These are phyloP conservation scores for Sporothrix schenckii DNA, from an alignment of 2,329 filamentous ascomycete genomes.

Conservation along the genomic window DNA sequence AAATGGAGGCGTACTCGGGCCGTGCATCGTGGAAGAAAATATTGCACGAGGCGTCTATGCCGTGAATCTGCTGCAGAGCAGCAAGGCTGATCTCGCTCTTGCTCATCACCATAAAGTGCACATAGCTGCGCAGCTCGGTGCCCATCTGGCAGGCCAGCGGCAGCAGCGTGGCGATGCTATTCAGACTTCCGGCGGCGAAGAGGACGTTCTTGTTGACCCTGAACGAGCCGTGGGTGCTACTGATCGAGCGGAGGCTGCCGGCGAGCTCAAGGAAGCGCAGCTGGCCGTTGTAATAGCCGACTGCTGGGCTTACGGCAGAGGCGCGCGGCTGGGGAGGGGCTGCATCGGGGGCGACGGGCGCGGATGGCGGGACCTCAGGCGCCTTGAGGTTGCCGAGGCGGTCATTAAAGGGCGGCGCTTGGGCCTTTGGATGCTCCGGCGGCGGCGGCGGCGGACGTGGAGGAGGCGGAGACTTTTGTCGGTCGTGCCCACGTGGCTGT, in stretches of 20 bases:
- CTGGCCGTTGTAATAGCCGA: slow-evolving; percentile 64
- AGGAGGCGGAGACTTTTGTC: slow-evolving; percentile 5
- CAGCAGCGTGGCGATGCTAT: slow-evolving; percentile 71
- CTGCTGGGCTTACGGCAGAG: not conserved
- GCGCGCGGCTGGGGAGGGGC: not conserved
- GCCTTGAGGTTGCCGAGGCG: slow-evolving; percentile 11
- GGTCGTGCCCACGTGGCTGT: slow-evolving; percentile 23
- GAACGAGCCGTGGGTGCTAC: slow-evolving; percentile 55
- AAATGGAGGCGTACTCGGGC: slow-evolving; percentile 70
- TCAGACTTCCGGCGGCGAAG: slow-evolving; percentile 75
- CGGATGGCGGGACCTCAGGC: not conserved
- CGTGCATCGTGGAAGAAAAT: slow-evolving; percentile 72
- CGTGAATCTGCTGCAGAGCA: slow-evolving; percentile 75
- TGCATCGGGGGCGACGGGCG: not conserved
- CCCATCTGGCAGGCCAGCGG: slow-evolving; percentile 90
- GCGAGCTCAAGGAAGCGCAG: slow-evolving; percentile 70
- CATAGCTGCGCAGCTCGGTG: slow-evolving; percentile 65
- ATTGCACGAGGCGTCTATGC: slow-evolving; percentile 70
- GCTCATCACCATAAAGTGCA: slow-evolving; percentile 82
- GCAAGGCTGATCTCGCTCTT: slow-evolving; percentile 69
- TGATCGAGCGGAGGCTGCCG: slow-evolving; percentile 62
- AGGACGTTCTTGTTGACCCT: slow-evolving; percentile 69
- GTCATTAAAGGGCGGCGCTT: slow-evolving; percentile 20
- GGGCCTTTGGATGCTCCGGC: not conserved
- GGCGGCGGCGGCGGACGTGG: slow-evolving; percentile 5